These are phyloP conservation scores for Auriscalpium vulgare DNA, from an alignment of 768 basidiomycete species.

Conservation along the genomic window DNA sequence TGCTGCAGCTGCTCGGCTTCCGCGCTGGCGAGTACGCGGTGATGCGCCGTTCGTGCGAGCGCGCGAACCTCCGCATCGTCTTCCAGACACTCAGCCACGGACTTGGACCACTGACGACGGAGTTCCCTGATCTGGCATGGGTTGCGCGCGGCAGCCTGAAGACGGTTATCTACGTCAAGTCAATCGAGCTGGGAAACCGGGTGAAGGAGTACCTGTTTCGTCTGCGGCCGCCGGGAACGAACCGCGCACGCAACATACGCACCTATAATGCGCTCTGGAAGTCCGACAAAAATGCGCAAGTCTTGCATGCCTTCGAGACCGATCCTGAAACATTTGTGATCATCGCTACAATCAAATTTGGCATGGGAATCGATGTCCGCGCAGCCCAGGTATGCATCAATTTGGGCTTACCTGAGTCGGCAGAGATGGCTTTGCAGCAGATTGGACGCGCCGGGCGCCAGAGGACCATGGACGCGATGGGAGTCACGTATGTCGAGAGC, in stretches of 20 bases:
- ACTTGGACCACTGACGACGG: not conserved
- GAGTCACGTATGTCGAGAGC: conserved; percentile 1
- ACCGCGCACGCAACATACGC: not conserved
- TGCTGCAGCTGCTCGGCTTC: not conserved
- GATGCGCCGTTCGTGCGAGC: not conserved
- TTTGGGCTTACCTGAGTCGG: not conserved
- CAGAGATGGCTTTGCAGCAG: not conserved
- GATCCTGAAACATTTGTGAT: not conserved
- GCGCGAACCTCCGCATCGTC: not conserved
- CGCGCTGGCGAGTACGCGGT: not conserved
- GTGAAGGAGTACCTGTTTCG: not conserved
- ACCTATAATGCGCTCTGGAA: not conserved
- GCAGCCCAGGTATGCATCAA: not conserved
- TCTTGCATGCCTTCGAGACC: not conserved
- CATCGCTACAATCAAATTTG: conserved; percentile 5
- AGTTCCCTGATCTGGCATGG: not conserved
- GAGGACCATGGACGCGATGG: not conserved
- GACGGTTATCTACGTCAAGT: not conserved
- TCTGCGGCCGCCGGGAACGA: not conserved
- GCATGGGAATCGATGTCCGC: conserved; percentile 3
- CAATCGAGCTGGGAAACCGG: not conserved
- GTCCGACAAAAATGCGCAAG: not conserved
- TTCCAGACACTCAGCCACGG: not conserved
- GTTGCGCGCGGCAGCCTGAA: not conserved
- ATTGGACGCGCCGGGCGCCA: not conserved